These are phyloP conservation scores for Ascoidea asiatica DNA, from an alignment of 805 yeast genomes.

Conservation along the genomic window DNA sequence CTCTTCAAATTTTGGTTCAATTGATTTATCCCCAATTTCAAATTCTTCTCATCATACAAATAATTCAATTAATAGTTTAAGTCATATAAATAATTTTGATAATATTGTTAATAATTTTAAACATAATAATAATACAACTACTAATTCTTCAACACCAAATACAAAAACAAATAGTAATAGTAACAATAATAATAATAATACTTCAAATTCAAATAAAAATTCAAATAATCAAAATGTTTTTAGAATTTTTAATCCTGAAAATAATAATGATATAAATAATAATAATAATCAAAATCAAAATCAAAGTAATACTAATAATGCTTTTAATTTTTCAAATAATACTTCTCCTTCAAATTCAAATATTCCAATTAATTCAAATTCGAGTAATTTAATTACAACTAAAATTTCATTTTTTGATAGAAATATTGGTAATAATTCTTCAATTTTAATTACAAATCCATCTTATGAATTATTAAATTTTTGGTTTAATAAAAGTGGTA, in stretches of 20 bases:
- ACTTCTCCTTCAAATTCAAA: too few species aligned
- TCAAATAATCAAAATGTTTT: not conserved
- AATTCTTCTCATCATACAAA: too few species aligned
- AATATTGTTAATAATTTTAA: too few species aligned
- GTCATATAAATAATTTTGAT: too few species aligned
- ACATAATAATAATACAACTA: not conserved
- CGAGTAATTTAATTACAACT: not conserved
- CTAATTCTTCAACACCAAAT: not conserved
- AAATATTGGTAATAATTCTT: not conserved
- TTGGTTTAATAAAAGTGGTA: constrained; percentile 66
- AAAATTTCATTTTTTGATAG: not conserved
- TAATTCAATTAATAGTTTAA: too few species aligned
- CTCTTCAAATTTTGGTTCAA: constrained; percentile 10
- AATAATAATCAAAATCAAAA: too few species aligned
- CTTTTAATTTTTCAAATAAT: too few species aligned
- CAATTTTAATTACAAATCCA: constrained; percentile 12
- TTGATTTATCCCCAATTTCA: constrained; percentile 4
- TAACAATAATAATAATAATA: not conserved
- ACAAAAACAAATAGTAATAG: not conserved
- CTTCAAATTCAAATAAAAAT: not conserved
- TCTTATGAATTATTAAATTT: constrained; percentile 41
- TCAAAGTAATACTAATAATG: too few species aligned
- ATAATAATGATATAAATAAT: too few species aligned
- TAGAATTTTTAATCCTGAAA: too few species aligned
- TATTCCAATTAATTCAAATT: too few species aligned